Evolutionary conservation across 169 alveolate genomes (phyloP).

Genomic region (Plasmodium vinckei): DNA sequence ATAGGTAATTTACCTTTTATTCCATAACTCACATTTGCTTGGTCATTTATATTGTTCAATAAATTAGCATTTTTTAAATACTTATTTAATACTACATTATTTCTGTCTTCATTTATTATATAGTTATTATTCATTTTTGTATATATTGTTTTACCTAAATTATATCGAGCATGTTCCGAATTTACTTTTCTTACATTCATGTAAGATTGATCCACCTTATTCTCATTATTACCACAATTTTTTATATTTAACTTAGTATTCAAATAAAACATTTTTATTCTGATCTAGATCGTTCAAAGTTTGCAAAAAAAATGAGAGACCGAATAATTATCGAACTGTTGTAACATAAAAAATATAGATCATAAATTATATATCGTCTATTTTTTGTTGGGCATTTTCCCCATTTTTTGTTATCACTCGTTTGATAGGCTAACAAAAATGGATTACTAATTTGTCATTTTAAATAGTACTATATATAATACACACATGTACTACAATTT

Average conservation of each 20-base stretch:
- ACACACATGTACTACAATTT: no score
- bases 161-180: neutral
- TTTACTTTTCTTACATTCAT: conserved; percentile 3
- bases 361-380: no score
- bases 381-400: no score
- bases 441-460: no score
- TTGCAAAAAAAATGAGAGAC: neutral
- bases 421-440: no score
- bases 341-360: no score
- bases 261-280: conserved; percentile 6
- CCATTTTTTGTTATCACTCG: no score
- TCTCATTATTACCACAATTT: neutral
- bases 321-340: no score
- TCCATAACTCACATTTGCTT: neutral
- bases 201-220: conserved; percentile 10
- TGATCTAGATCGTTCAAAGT: neutral
- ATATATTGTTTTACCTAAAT: neutral
- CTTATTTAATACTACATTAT: conserved; percentile 6
- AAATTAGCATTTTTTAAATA: neutral
- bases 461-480: no score
- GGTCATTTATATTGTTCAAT: neutral
- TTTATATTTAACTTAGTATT: conserved; percentile 8
- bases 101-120: neutral
- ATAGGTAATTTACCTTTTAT: neutral
- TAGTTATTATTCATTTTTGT: neutral